A percentile compares a stretch with the other conserved stretches of the same genome.
Conservation (phyloP, 805 yeast species). For the Saturnispora saitoi region DNA sequence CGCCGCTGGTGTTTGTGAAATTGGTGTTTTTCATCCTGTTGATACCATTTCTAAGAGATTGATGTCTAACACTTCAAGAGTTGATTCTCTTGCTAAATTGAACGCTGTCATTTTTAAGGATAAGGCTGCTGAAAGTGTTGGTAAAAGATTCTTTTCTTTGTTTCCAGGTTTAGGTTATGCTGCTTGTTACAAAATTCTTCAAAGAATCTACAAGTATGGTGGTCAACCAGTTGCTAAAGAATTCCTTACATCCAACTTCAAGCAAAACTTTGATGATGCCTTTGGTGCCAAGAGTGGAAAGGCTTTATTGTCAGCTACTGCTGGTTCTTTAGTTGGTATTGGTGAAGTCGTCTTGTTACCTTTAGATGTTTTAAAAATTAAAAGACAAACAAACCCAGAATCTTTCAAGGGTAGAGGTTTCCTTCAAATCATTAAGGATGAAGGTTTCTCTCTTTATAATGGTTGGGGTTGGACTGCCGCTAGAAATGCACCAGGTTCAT, state of each 20-base stretch:
- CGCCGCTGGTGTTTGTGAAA: constrained; percentile 93
- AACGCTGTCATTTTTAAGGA: constrained; percentile 83
- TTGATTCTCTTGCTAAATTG: constrained; percentile 55
- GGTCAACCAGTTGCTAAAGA: constrained; percentile 99
- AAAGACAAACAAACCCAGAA: constrained; percentile 99
- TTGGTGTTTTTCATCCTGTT: constrained; percentile 96
- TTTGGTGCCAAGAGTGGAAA: constrained; percentile 95
- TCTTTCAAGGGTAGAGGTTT: constrained; percentile 98
- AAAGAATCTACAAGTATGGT: constrained; percentile 97
- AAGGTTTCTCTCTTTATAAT: constrained; percentile 87
- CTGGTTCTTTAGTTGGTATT: constrained; percentile 94
- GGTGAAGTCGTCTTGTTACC: constrained; percentile 96
- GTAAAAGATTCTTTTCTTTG: constrained; percentile 66
- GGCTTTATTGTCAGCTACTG: constrained; percentile 94
- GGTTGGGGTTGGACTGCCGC: constrained; percentile 99
- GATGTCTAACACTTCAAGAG: constrained; percentile 71
- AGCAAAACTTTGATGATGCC: constrained; percentile 54
- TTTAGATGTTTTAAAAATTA: constrained; percentile 91
- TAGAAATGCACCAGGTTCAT: constrained; percentile 98
- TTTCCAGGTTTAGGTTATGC: constrained; percentile 99
- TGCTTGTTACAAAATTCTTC: constrained; percentile 91
- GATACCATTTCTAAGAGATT: constrained; percentile 96
- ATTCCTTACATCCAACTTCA: constrained; percentile 69
- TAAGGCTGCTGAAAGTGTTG: constrained; percentile 62
- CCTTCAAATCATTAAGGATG: constrained; percentile 74